phyloP scores from a whole-genome alignment of 2,329 filamentous ascomycete species.

The Scedosporium minutisporum region DNA sequence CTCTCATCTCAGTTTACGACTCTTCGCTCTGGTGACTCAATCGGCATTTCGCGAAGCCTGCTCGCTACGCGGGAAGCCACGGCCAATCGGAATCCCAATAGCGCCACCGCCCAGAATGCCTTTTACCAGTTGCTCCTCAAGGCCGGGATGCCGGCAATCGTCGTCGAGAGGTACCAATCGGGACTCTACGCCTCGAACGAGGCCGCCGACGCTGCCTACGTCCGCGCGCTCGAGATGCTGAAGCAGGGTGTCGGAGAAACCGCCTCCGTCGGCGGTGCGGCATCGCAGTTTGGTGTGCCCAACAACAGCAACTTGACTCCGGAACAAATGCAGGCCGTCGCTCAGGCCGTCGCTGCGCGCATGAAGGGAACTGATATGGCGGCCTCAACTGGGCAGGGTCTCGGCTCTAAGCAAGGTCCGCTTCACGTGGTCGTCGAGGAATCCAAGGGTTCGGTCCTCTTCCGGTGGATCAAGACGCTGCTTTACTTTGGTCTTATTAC shows the following conservation, averaged over 20 bases:
- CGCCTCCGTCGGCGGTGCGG: slow-evolving; percentile 1
- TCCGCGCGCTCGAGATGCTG: slow-evolving; percentile 19
- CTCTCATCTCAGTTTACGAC: slow-evolving; percentile 13
- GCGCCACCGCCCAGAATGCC: slow-evolving; percentile 78
- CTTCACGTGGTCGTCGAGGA: slow-evolving; percentile 95
- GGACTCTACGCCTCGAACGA: slow-evolving; percentile 75
- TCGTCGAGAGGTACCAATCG: slow-evolving; percentile 82
- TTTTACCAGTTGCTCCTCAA: slow-evolving; percentile 88
- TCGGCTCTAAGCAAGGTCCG: slow-evolving; percentile 71
- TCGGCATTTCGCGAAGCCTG: slow-evolving; percentile 49
- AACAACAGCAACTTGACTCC: slow-evolving; percentile 36
- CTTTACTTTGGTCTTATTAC: slow-evolving; percentile 67
- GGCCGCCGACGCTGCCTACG: slow-evolving; percentile 68
- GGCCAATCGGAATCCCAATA: slow-evolving; percentile 85
- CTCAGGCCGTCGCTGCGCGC: slow-evolving; percentile 70
- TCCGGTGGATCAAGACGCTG: slow-evolving; percentile 87
- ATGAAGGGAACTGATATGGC: slow-evolving; percentile 58
- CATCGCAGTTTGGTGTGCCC: slow-evolving; percentile 18
- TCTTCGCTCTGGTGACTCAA: slow-evolving; percentile 24
- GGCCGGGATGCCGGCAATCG: slow-evolving; percentile 86
- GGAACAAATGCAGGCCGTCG: slow-evolving; percentile 66
- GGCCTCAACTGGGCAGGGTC: slow-evolving; percentile 40
- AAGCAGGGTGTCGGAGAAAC: slow-evolving; percentile 5
- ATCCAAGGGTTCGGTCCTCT: slow-evolving; percentile 65
- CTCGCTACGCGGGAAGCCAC: slow-evolving; percentile 82